Evolutionary conservation across 164 flowering plant species (phyloP).

Genomic region (Brasenia schreberi): DNA sequence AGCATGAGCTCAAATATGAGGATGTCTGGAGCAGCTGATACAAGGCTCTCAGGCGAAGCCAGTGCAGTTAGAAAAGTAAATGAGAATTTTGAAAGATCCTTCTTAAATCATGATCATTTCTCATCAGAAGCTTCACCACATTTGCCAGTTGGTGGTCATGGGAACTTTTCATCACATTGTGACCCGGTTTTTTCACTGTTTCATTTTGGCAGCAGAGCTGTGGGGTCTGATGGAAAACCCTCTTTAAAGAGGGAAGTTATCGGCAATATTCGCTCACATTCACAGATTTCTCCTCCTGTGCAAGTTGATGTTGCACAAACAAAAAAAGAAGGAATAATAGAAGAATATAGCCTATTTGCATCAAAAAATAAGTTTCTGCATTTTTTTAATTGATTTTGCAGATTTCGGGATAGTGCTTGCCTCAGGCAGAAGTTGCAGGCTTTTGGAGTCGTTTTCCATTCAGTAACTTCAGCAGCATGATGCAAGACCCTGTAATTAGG

Average conservation of each 20-base stretch:
- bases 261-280: slow-evolving; percentile 20
- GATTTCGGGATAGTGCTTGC: slow-evolving; percentile 16
- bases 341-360: slow-evolving; percentile 84
- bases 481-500: slow-evolving; percentile 27
- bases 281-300: slow-evolving; percentile 15
- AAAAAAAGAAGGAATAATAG: slow-evolving; percentile 43
- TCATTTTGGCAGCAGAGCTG: slow-evolving; percentile 85
- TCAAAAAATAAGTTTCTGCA: slow-evolving; percentile 51
- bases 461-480: slow-evolving; percentile 7
- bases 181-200: slow-evolving; percentile 62
- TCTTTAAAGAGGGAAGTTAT: slow-evolving; percentile 21
- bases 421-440: slow-evolving; percentile 13
- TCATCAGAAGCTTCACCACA: slow-evolving; percentile 7
- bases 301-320: slow-evolving; percentile 24
- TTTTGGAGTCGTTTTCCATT: slow-evolving; percentile 9
- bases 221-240: slow-evolving; percentile 29
- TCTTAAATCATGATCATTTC: slow-evolving; percentile 5
- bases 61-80: background rate
- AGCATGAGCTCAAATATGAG: slow-evolving; percentile 13
- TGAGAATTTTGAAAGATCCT: slow-evolving; percentile 3
- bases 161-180: slow-evolving; percentile 18
- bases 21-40: slow-evolving; percentile 12
- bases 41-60: slow-evolving; percentile 7
- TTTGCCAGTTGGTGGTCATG: slow-evolving; percentile 15
- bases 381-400: slow-evolving; percentile 34